Evolutionary conservation across 768 basidiomycete genomes (phyloP), one percentile per base, ranked within the genome.

Genomic region (Termitomyces sp.): DNA sequence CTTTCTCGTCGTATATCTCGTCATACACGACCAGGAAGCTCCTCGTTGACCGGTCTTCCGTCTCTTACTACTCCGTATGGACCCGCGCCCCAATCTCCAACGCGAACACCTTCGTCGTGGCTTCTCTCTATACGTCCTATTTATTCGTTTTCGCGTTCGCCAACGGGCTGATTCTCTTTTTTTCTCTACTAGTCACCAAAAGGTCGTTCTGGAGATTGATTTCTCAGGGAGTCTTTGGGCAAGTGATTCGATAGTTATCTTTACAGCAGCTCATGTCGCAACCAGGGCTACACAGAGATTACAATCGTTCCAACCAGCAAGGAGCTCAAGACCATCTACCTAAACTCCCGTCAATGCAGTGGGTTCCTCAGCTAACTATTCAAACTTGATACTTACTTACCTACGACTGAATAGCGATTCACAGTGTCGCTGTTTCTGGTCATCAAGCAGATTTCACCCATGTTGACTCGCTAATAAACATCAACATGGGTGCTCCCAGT

Each of bases 151-250:
- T 60, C 58, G 49, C 56, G 58, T 63, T 58, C 35, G 49, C 54
- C 53, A 41, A 52, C 56, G 56, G 71, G 67, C 75, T 82, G 82
- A 84, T 71, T 77, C 71, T 65, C 4, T 61, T 71, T 67, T 70
- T 67, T 72, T 85, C 71, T 87, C 72, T 86, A 93, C 89, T 87
- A 92, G 89, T 75, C 91, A 96, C 76, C 96, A 98, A 82, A 93
- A 93, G 72, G 95, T 97, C 53, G 91, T 92, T 62, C 78, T 98
- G 65, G 93, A 96, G 76, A 86, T 98, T 61, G 93, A 95, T 78
- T 94, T 97, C 72, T 82, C 88, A 8, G 96, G 96, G 23, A 80
- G 80, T 69, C 80, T 95, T 67, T 90, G 89, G 83, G 95, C 91
- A 75, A 64, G 85, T 69, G 46, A 44, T 48, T 57, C 32, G 53